Evolutionary conservation across 176 grass and related monocot species (phyloP).

Genomic region (Luzula sylvatica): DNA sequence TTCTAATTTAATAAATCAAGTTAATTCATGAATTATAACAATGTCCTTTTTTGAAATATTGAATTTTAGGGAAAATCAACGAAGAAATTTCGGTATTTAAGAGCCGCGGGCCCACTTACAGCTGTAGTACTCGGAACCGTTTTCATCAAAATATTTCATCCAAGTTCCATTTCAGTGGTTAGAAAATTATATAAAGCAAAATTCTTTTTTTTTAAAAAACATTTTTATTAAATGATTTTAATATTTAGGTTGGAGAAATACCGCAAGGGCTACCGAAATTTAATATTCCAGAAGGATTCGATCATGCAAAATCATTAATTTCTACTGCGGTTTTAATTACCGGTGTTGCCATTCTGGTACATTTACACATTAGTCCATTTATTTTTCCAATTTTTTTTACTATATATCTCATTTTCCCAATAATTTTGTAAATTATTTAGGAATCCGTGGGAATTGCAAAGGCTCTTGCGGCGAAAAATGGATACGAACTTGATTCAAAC

Average conservation of each 20-base stretch:
- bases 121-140: conserved; percentile 77
- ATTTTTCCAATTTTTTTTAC: background rate
- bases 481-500: conserved; percentile 94
- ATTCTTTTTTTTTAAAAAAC: background rate
- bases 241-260: conserved; percentile 82
- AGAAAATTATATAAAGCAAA: conserved; percentile 25
- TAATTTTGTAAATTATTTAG: conserved; percentile 35
- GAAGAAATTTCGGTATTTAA: conserved; percentile 59
- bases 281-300: conserved; percentile 73
- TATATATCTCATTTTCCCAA: background rate
- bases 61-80: conserved; percentile 68
- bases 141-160: conserved; percentile 88
- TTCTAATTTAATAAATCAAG: background rate
- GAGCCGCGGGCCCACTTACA: conserved; percentile 79
- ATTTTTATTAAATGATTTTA: conserved; percentile 9
- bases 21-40: background rate
- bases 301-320: conserved; percentile 56
- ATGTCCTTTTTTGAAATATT: conserved; percentile 7
- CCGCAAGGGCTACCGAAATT: conserved; percentile 85
- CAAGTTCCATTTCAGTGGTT: conserved; percentile 81
- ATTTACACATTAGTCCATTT: too few species aligned
- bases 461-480: conserved; percentile 90
- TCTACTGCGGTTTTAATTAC: conserved; percentile 87
- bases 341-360: conserved; percentile 96
- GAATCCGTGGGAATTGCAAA: conserved; percentile 99